These are phyloP conservation scores for Candida sp. DNA, from an alignment of 1,139 yeast species.

Conservation along the genomic window DNA sequence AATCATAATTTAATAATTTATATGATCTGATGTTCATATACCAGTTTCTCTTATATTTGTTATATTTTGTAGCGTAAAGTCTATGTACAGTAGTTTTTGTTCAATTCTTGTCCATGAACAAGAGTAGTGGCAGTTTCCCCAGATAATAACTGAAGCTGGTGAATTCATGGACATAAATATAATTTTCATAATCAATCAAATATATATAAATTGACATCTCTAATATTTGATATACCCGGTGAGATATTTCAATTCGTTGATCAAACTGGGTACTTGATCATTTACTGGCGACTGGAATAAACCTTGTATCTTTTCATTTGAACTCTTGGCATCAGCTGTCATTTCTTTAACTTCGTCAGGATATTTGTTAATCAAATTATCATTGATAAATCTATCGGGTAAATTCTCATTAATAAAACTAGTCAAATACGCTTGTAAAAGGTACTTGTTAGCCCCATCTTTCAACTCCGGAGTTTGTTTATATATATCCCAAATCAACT, in stretches of 20 bases:
- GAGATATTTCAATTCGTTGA: constrained; percentile 29
- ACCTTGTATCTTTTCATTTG: not conserved
- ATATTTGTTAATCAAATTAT: constrained; percentile 24
- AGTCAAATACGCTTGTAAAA: constrained; percentile 39
- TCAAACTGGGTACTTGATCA: constrained; percentile 30
- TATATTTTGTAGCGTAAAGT: too few relatives aligned
- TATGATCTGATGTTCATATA: too few relatives aligned
- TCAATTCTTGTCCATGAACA: too few relatives aligned
- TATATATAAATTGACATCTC: too few relatives aligned
- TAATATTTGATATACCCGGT: constrained; percentile 12
- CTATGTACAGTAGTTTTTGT: too few relatives aligned
- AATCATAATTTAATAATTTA: too few relatives aligned
- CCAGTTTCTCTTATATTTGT: too few relatives aligned
- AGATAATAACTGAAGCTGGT: too few relatives aligned
- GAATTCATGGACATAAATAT: too few relatives aligned
- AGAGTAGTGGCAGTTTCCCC: too few relatives aligned
- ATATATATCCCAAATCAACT: constrained; percentile 19
- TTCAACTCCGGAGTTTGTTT: constrained; percentile 10
- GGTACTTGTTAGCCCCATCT: constrained; percentile 7
- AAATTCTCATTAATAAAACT: constrained; percentile 30
- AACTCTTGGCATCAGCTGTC: constrained; percentile 2
- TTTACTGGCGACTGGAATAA: constrained; percentile 21
- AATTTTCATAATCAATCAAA: too few relatives aligned
- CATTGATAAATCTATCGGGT: constrained; percentile 42
- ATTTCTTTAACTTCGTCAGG: constrained; percentile 13